Evolutionary conservation across 192 early-diverging fungal species (phyloP), one percentile per base, ranked within the genome.

Genomic region (Coemansia erecta): DNA sequence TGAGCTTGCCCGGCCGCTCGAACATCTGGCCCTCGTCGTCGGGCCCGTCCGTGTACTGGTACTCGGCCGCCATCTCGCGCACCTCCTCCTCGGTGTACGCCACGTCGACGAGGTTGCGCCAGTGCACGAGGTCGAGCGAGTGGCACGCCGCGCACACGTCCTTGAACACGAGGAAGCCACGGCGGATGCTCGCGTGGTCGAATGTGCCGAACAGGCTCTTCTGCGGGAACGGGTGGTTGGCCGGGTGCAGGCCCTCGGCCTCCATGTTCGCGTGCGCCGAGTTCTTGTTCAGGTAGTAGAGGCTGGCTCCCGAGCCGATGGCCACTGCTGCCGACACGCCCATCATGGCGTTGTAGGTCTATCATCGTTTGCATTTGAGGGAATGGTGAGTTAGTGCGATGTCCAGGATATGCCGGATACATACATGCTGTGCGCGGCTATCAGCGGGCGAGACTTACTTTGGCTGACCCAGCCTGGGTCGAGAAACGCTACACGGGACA

Each of bases 91-190:
- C 89, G 40, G 93, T 89, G 84, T 95, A 94, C 24, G 89, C 88
- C 13, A 98, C 94, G 43, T 86, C 92, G n/a, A 98, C 87, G 55
- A 98, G 81, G 83, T 95, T 96, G 68, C 94, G 91, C 89, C 88
- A 98, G 67, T 92, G 84, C 58, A 98, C 87, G 48, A 87, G 89
- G 40, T 96, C 89, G 63, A 98, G 85, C 19, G 94, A 95, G 83
- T 98, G 96, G 82, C 96, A 98, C 26, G 94, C 90, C 42, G 94
- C 84, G 74, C 96, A 98, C 60, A 98, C 91, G 69, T 98, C 96
- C 83, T 90, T 92, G 87, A 96, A 98, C 12, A 98, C 96, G 75
- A 94, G 94, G 85, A 93, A 98, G 62, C 96, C 96, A 80, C 94
- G 94, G 58, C 96, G 94, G 46, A 98, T 91, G 69, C 94, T 78